Evolutionary conservation across 768 basidiomycete species (phyloP).

Genomic region (Pleurotus ostreatus): DNA sequence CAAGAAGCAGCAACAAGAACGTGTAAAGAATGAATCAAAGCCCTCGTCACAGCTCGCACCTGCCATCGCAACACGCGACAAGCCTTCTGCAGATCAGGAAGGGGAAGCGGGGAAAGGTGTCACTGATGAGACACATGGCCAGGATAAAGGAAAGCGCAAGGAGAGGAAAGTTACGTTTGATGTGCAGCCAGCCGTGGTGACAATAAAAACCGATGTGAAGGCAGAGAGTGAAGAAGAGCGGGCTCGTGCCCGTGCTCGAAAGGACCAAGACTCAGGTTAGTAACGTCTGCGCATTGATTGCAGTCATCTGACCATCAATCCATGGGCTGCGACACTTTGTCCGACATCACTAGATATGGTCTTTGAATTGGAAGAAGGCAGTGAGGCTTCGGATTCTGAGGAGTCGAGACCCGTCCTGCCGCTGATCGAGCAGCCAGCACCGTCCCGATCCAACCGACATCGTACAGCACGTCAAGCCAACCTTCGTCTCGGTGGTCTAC

Average conservation of each 20-base stretch:
- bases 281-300: conserved; percentile 10
- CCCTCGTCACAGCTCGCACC: conserved; percentile 9
- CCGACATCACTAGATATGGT: conserved; percentile 49
- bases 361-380: conserved; percentile 60
- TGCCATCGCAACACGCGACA: conserved; percentile 11
- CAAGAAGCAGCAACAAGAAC: conserved; percentile 17
- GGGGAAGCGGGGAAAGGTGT: conserved; percentile 16
- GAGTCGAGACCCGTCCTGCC: conserved; percentile 33
- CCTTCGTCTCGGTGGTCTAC: conserved; percentile 32
- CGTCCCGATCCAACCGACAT: conserved; percentile 25
- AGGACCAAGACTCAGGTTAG: conserved; percentile 43
- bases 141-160: conserved; percentile 49
- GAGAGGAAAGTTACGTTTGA: conserved; percentile 75
- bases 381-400: conserved; percentile 24
- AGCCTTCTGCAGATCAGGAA: conserved; percentile 10
- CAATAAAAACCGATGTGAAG: conserved; percentile 37
- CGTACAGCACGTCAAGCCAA: conserved; percentile 27
- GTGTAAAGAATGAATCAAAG: conserved; percentile 16
- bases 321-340: not conserved
- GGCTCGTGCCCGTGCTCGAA: conserved; percentile 11
- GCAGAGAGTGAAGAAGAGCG: conserved; percentile 27
- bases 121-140: conserved; percentile 23
- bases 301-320: not conserved
- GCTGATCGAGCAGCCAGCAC: conserved; percentile 36
- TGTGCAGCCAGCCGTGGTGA: conserved; percentile 51